These are phyloP conservation scores for Aureobasidium sp. DNA, from an alignment of 2,329 filamentous ascomycete species.

Conservation along the genomic window DNA sequence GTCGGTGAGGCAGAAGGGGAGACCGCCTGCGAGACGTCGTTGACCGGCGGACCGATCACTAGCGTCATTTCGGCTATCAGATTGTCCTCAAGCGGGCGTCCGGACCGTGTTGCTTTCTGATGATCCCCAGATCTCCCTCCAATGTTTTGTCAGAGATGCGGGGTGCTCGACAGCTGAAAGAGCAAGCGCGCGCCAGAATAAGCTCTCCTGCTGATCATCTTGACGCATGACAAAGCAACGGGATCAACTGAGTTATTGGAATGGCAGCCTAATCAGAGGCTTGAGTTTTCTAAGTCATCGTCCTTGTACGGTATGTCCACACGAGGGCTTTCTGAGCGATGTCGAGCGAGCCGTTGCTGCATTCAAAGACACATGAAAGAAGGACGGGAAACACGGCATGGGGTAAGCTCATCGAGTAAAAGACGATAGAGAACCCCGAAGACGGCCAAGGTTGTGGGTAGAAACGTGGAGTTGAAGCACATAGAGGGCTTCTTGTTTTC, in stretches of 20 bases:
- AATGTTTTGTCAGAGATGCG: not conserved
- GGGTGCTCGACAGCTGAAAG: not conserved
- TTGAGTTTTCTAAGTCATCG: not conserved
- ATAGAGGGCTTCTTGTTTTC: not conserved
- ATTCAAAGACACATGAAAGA: not conserved
- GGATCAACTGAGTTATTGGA: not conserved
- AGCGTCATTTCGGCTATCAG: slow-evolving; percentile 10
- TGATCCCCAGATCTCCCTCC: slow-evolving; percentile 1
- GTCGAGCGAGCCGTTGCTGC: not conserved
- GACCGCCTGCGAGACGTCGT: not conserved
- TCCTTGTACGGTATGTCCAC: slow-evolving; percentile 1
- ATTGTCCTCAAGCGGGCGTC: not conserved
- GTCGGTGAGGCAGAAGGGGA: not conserved
- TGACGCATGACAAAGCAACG: not conserved
- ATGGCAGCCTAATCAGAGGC: not conserved
- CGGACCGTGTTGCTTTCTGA: slow-evolving; percentile 1
- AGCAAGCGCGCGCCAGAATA: not conserved
- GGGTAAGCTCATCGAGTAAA: slow-evolving; percentile 12
- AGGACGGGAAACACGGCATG: not conserved
- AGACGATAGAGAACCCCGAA: not conserved
- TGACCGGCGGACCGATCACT: slow-evolving; percentile 4
- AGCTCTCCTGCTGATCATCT: not conserved
- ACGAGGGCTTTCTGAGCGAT: not conserved
- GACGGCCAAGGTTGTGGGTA: not conserved
- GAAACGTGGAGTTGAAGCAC: not conserved